Conservation (phyloP, 2,329 filamentous ascomycete species). For the Diaporthe citri region DNA sequence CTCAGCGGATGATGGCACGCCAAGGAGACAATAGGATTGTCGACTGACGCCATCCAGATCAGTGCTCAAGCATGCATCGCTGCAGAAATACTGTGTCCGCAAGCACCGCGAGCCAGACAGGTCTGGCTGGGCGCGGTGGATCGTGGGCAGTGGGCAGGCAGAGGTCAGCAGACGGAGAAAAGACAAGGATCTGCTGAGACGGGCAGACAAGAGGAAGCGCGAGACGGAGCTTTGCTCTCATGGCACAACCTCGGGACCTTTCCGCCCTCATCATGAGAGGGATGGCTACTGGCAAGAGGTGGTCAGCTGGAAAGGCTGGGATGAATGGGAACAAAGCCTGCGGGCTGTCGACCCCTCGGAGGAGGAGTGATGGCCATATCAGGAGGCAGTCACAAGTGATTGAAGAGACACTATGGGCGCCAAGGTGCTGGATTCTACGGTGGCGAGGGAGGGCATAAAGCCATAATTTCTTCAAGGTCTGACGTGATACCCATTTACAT, state of each 20-base stretch:
- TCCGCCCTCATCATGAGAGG: not conserved
- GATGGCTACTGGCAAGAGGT: slow-evolving; percentile 10
- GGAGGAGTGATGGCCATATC: not conserved
- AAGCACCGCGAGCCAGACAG: slow-evolving; percentile 22
- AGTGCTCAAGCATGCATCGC: slow-evolving; percentile 24
- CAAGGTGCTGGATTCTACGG: not conserved
- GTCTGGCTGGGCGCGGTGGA: slow-evolving; percentile 22
- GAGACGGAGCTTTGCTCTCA: not conserved
- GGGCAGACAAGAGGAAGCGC: not conserved
- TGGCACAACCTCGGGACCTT: not conserved
- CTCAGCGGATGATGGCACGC: slow-evolving; percentile 1
- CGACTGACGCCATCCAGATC: slow-evolving; percentile 18
- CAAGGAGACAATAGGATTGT: slow-evolving; percentile 31
- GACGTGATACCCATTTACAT: slow-evolving; percentile 6
- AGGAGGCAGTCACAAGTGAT: too few relatives aligned
- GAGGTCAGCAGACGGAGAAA: not conserved
- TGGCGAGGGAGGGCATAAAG: not conserved
- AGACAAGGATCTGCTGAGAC: not conserved
- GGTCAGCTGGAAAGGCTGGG: slow-evolving; percentile 7
- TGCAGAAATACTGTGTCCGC: slow-evolving; percentile 22
- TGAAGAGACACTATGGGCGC: not conserved
- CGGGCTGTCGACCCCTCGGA: slow-evolving; percentile 2
- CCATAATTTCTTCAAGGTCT: not conserved
- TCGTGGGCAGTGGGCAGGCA: slow-evolving; percentile 20
- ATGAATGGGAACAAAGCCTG: slow-evolving; percentile 11